Conservation (phyloP, 805 yeast species). For the Teunomyces gatunensis region DNA sequence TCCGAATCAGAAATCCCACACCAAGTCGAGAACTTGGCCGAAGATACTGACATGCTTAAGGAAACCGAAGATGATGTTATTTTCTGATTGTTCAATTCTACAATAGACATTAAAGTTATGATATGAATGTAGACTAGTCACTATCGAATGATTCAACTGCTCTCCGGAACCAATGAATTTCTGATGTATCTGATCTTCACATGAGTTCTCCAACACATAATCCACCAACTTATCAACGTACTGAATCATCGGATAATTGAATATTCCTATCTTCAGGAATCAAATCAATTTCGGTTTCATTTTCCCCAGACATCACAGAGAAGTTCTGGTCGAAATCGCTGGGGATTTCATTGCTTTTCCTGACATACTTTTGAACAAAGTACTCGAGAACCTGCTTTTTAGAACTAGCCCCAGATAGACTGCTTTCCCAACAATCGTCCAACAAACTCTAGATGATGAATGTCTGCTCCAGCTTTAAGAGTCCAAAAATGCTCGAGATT, state of each 20-base stretch:
- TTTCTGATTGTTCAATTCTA: conserved; percentile 20
- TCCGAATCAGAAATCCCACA: conserved; percentile 25
- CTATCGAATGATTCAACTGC: conserved; percentile 91
- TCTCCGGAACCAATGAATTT: conserved; percentile 96
- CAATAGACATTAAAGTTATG: neutral
- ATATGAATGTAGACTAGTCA: conserved; percentile 45
- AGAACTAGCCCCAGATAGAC: conserved; percentile 79
- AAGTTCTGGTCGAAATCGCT: conserved; percentile 93
- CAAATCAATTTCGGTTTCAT: conserved; percentile 61
- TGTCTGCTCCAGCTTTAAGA: conserved; percentile 91
- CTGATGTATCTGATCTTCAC: conserved; percentile 82
- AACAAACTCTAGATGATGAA: conserved; percentile 88
- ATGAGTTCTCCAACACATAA: conserved; percentile 77
- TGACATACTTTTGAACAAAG: conserved; percentile 84
- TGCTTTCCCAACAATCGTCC: conserved; percentile 96
- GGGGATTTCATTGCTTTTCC: conserved; percentile 88
- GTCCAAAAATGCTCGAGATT: conserved; percentile 88
- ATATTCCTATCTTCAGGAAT: conserved; percentile 78
- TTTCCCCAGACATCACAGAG: conserved; percentile 87
- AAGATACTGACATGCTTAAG: conserved; percentile 29
- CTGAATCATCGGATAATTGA: conserved; percentile 84
- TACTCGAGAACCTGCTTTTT: conserved; percentile 93
- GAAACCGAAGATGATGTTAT: conserved; percentile 48
- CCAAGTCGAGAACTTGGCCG: conserved; percentile 27
- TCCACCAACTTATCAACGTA: conserved; percentile 85